These are phyloP conservation scores for Ganoderma leucocontextum DNA, from an alignment of 1,284 basidiomycete species.

Conservation along the genomic window DNA sequence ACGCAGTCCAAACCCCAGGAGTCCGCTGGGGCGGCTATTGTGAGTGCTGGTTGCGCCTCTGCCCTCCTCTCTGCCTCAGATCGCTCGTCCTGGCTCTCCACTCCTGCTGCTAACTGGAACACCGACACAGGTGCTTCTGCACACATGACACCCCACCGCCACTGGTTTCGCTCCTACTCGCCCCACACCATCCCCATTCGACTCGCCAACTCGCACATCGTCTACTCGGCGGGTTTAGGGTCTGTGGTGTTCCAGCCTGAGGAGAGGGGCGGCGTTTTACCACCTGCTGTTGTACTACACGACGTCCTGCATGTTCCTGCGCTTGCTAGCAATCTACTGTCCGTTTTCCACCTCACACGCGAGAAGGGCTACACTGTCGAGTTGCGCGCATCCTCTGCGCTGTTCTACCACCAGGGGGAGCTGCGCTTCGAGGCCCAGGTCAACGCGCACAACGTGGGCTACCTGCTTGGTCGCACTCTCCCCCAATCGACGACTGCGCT, in stretches of 20 bases:
- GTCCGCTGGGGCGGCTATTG: slow-evolving; percentile 8
- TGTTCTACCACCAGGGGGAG: slow-evolving; percentile 7
- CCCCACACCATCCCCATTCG: slow-evolving; percentile 20
- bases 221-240: slow-evolving; percentile 36
- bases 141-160: slow-evolving; percentile 18
- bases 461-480: no score
- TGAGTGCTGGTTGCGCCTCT: slow-evolving; percentile 1
- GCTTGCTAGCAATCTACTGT: slow-evolving; percentile 28
- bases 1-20: slow-evolving; percentile 5
- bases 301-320: slow-evolving; percentile 28
- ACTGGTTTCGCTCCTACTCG: slow-evolving; percentile 38
- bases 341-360: slow-evolving; percentile 23
- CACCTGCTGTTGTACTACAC: slow-evolving; percentile 20
- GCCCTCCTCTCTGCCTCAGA: background rate
- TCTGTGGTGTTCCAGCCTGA: slow-evolving; percentile 43
- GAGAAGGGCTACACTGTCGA: no score
- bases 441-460: no score
- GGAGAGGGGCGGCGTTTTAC: slow-evolving; percentile 26
- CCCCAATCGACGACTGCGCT: no score
- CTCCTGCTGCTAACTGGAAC: background rate
- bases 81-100: background rate
- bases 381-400: background rate
- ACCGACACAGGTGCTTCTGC: slow-evolving; percentile 13
- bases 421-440: no score
- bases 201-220: background rate